Conservation (phyloP, 2,329 filamentous ascomycete genomes). For the Arthrobotrys pseudoclavata region DNA sequence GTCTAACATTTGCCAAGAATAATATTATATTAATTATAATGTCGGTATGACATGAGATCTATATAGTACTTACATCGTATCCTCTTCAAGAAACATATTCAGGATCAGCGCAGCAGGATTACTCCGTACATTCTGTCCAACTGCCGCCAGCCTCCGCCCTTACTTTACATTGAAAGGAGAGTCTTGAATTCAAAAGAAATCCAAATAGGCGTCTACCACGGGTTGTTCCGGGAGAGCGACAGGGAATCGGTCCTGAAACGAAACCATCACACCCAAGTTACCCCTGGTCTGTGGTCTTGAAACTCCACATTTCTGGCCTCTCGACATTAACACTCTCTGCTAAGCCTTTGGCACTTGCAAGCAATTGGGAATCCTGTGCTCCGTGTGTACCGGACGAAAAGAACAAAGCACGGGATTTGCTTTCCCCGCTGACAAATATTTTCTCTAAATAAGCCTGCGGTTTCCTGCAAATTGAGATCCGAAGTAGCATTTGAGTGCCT, state of each 20-base stretch:
- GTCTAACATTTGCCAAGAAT: slow-evolving; percentile 35
- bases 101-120: background rate
- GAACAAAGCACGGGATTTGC: slow-evolving; percentile 37
- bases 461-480: slow-evolving; percentile 40
- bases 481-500: slow-evolving; percentile 6
- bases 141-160: slow-evolving; percentile 38
- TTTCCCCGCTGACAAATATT: slow-evolving; percentile 51
- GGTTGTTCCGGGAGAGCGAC: slow-evolving; percentile 47
- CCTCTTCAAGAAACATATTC: too few species aligned
- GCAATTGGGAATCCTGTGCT: background rate
- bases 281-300: slow-evolving; percentile 40
- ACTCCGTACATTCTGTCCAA: background rate
- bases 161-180: background rate
- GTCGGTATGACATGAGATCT: slow-evolving; percentile 30
- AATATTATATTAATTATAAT: background rate
- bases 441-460: slow-evolving; percentile 55
- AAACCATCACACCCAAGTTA: slow-evolving; percentile 46
- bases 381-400: slow-evolving; percentile 47
- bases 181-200: too few species aligned
- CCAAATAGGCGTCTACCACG: slow-evolving; percentile 49
- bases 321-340: slow-evolving; percentile 44
- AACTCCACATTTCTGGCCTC: slow-evolving; percentile 45
- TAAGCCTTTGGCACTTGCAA: slow-evolving; percentile 20
- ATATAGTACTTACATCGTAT: background rate
- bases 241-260: slow-evolving; percentile 57